A percentile compares a stretch with the other conserved stretches of the same genome.
Evolutionary conservation across 306 rosid genomes (phyloP).

Genomic region (Sicyos edulis): DNA sequence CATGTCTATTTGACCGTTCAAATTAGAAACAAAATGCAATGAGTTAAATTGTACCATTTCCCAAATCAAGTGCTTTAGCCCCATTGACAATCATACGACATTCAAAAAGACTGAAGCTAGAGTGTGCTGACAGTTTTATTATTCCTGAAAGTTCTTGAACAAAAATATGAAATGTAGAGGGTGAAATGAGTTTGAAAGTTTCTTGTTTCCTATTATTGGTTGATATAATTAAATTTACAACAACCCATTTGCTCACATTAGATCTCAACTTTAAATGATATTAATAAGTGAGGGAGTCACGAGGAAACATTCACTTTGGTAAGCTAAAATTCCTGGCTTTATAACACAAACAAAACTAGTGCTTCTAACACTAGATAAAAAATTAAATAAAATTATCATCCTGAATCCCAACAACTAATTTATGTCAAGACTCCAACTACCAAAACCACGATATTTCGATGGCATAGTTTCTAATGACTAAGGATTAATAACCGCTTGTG

Average conservation of each 20-base stretch:
- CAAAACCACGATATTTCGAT: neutral
- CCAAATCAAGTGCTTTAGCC: conserved; percentile 70
- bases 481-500: neutral
- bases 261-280: neutral
- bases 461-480: neutral
- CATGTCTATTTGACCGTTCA: conserved; percentile 1
- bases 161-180: neutral
- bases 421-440: neutral
- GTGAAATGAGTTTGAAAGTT: conserved; percentile 15
- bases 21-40: conserved; percentile 19
- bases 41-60: conserved; percentile 46
- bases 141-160: conserved; percentile 85
- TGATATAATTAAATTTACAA: too few species aligned
- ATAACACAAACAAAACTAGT: neutral
- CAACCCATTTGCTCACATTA: too few species aligned
- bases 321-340: neutral
- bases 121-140: conserved; percentile 67
- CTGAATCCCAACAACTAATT: neutral
- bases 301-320: neutral
- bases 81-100: conserved; percentile 73
- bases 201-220: too few species aligned
- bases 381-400: neutral
- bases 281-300: neutral
- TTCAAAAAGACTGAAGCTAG: conserved; percentile 79
- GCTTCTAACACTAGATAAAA: neutral